phyloP scores from a whole-genome alignment of 352 stramenopile genomes.

The Phytophthora pistaciae region DNA sequence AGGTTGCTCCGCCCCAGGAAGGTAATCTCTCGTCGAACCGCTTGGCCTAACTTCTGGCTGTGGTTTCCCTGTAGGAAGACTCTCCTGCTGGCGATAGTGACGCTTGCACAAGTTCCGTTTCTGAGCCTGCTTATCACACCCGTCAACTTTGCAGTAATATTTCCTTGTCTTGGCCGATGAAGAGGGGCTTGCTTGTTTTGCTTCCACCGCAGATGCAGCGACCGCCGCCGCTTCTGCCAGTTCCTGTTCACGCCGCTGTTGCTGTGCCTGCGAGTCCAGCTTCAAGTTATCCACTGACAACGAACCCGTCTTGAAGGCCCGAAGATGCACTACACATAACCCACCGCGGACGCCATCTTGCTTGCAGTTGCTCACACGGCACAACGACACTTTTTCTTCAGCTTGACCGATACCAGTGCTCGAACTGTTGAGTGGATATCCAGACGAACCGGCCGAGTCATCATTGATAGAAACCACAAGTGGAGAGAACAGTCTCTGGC shows the following conservation, averaged over 20 bases:
- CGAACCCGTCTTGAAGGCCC: slow-evolving; percentile 51
- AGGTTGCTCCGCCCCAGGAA: slow-evolving; percentile 4
- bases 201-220: slow-evolving; percentile 21
- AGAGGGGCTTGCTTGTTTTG: slow-evolving; percentile 23
- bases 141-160: slow-evolving; percentile 74
- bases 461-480: slow-evolving; percentile 57
- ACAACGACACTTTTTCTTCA: slow-evolving; percentile 34
- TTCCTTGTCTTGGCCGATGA: slow-evolving; percentile 54
- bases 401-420: slow-evolving; percentile 20
- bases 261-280: slow-evolving; percentile 46
- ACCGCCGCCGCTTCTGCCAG: slow-evolving; percentile 24
- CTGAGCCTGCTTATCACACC: slow-evolving; percentile 72
- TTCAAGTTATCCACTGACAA: slow-evolving; percentile 74
- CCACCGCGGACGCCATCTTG: slow-evolving; percentile 38
- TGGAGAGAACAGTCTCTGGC: slow-evolving; percentile 67
- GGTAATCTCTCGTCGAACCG: slow-evolving; percentile 6
- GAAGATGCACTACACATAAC: slow-evolving; percentile 60
- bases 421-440: slow-evolving; percentile 22
- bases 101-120: slow-evolving; percentile 71
- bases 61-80: slow-evolving; percentile 14
- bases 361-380: slow-evolving; percentile 54
- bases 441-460: slow-evolving; percentile 9
- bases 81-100: slow-evolving; percentile 59
- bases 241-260: slow-evolving; percentile 33
- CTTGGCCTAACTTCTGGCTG: slow-evolving; percentile 15